phyloP scores from a whole-genome alignment of 768 basidiomycete species.

The Psilocybe subaeruginosa region DNA sequence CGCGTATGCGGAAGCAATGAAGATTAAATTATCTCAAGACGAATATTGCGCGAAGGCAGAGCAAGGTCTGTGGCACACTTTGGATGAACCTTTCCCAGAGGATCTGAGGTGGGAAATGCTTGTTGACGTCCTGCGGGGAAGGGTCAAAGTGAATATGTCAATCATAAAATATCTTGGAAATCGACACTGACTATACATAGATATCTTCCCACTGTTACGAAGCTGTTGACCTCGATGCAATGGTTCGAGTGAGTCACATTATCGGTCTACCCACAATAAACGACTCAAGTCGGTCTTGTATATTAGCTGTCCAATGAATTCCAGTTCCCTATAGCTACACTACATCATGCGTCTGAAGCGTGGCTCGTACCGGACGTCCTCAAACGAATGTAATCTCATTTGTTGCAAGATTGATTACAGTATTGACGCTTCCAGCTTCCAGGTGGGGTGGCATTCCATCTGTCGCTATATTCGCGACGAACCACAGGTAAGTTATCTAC shows the following conservation, averaged over 20 bases:
- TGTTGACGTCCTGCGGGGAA: conserved; percentile 83
- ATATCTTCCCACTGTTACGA: conserved; percentile 73
- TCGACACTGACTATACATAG: conserved; percentile 30
- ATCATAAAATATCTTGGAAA: background rate
- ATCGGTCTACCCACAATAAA: background rate
- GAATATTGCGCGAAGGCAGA: conserved; percentile 68
- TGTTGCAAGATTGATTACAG: background rate
- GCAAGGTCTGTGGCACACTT: conserved; percentile 43
- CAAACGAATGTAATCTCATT: conserved; percentile 60
- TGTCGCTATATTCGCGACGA: conserved; percentile 80
- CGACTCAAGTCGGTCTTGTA: background rate
- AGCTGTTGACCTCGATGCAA: conserved; percentile 70
- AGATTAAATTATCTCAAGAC: conserved; percentile 72
- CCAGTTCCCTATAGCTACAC: conserved; percentile 77
- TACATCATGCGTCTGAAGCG: conserved; percentile 89
- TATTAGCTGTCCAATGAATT: conserved; percentile 88
- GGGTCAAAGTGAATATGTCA: conserved; percentile 65
- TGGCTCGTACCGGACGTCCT: conserved; percentile 86
- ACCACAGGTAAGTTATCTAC: conserved; percentile 49
- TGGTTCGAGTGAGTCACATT: conserved; percentile 58
- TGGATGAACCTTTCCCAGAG: conserved; percentile 63
- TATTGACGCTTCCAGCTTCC: background rate
- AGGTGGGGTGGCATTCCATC: conserved; percentile 64
- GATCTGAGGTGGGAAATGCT: conserved; percentile 74
- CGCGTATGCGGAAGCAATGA: conserved; percentile 78